These are phyloP conservation scores for Leccinum incarnatum DNA, from an alignment of 768 basidiomycete species.

Conservation along the genomic window DNA sequence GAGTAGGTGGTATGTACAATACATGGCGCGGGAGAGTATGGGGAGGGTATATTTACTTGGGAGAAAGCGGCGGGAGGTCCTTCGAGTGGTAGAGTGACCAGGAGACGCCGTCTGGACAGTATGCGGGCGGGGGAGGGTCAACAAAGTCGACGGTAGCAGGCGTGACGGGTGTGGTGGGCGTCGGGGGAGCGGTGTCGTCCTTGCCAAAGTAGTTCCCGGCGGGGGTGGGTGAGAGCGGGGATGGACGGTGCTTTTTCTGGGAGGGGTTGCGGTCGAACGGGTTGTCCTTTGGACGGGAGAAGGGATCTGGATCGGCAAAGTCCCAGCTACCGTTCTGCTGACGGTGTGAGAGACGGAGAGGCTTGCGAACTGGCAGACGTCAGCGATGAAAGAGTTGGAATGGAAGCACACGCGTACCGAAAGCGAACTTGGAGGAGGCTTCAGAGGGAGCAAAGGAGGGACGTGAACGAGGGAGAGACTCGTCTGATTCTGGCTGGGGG, in stretches of 20 bases:
- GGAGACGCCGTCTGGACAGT: slow-evolving; percentile 13
- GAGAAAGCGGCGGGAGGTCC: not conserved
- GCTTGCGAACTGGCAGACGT: slow-evolving; percentile 20
- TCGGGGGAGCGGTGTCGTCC: slow-evolving; percentile 18
- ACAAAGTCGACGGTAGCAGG: slow-evolving; percentile 9
- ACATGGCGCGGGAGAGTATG: not conserved
- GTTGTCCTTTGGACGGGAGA: slow-evolving; percentile 1
- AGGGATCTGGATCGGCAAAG: slow-evolving; percentile 31
- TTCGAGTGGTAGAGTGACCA: slow-evolving; percentile 10
- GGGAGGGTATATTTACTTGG: not conserved
- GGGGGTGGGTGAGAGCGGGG: slow-evolving; percentile 10
- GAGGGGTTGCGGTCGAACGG: not conserved
- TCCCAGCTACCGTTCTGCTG: slow-evolving; percentile 27
- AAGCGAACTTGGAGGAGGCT: slow-evolving; percentile 28
- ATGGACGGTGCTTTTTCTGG: slow-evolving; percentile 11
- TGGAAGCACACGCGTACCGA: slow-evolving; percentile 15
- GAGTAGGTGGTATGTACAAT: slow-evolving; percentile 6
- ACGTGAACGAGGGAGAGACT: slow-evolving; percentile 7
- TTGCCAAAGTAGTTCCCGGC: slow-evolving; percentile 15
- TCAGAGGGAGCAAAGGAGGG: slow-evolving; percentile 25
- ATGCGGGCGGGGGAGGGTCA: slow-evolving; percentile 30
- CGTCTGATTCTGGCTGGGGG: not conserved
- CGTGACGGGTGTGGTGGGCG: slow-evolving; percentile 14
- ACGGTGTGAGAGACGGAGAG: slow-evolving; percentile 22
- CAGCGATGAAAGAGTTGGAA: not conserved